Evolutionary conservation across 441 rosid genomes (phyloP), one percentile per base, ranked within the genome.

Genomic region (Eruca vesicaria): DNA sequence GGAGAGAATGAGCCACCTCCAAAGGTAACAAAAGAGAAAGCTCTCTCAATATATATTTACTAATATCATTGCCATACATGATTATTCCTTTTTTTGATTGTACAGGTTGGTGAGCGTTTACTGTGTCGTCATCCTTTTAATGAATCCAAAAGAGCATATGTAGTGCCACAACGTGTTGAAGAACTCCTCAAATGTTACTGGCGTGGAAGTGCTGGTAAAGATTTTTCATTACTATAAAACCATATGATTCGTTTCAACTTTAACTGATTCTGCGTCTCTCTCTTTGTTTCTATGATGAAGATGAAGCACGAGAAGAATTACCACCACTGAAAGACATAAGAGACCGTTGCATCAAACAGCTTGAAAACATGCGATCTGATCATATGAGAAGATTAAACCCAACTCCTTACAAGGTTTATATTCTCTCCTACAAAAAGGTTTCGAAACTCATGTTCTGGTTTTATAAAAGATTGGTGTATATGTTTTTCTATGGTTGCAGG

Each of bases 381-480:
- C 99, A 96, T 73, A 90, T 96, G 95, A 92, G 99, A 67, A 84
- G 92, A 84, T 78, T 96, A 68, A 96, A 94, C 78, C 99, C 99
- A 6, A 96, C 99, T 57, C 99, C 99, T 3, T 96, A 92, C 79
- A 96, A 96, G 94, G 81, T 78, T 52, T 19, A 14, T 6, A 23
- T 21, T 21, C 8, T 21, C n/a, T 57, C 61, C 33, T 23, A 12
- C 10, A 55, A 55, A 3, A 14, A 23, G 3, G 33, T 23, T 50
- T 52, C 16, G 23, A 21, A 23, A 12, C 5, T 3, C 57, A 52
- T 57, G 5, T 57, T 56, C 7, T 14, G 9, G 26, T 5, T 35
- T n/a, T 65, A 10, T 10, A 10, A 50, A 57, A 52, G 19, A n/a
- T 16, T 5, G 41, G 0, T 69, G 67, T 33, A 33, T 32, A 65